Evolutionary conservation across 768 basidiomycete genomes (phyloP).

Genomic region (Tulasnella sp.): DNA sequence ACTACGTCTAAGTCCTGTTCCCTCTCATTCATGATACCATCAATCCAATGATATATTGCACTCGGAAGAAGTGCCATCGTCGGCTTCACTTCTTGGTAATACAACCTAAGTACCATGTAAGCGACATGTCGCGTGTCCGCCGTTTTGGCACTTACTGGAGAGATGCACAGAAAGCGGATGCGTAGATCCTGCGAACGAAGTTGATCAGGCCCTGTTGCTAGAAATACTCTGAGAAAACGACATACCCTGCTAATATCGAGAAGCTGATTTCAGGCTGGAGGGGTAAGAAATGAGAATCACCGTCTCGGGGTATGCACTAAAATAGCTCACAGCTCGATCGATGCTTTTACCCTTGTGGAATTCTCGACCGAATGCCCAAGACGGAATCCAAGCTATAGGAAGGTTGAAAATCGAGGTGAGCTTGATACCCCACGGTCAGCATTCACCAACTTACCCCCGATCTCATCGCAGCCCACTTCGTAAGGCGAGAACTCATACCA

Average conservation of each 20-base stretch:
- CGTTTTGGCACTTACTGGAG: slow-evolving; percentile 14
- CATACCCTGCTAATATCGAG: slow-evolving; percentile 22
- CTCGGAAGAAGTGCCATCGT: slow-evolving; percentile 19
- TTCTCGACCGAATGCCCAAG: slow-evolving; percentile 23
- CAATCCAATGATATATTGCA: slow-evolving; percentile 7
- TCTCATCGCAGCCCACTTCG: slow-evolving; percentile 21
- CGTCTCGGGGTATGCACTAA: neutral
- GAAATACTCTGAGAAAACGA: neutral
- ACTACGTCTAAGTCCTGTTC: slow-evolving; percentile 19
- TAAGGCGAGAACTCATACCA: slow-evolving; percentile 26
- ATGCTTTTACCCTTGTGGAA: slow-evolving; percentile 22
- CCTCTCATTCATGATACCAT: slow-evolving; percentile 18
- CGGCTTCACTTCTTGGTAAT: slow-evolving; percentile 24
- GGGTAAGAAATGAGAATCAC: neutral
- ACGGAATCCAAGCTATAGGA: slow-evolving; percentile 23
- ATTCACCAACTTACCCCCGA: slow-evolving; percentile 15
- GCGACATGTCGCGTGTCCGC: neutral
- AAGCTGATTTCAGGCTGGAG: slow-evolving; percentile 25
- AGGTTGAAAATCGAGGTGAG: neutral
- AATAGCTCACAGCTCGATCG: slow-evolving; percentile 15
- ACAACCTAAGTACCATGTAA: slow-evolving; percentile 17
- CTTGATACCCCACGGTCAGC: neutral
- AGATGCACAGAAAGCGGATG: slow-evolving; percentile 24
- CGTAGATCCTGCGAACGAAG: slow-evolving; percentile 18
- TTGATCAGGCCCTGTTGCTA: neutral